phyloP scores from a whole-genome alignment of 805 yeast species.

The Saccharomycopsis babjevae region DNA sequence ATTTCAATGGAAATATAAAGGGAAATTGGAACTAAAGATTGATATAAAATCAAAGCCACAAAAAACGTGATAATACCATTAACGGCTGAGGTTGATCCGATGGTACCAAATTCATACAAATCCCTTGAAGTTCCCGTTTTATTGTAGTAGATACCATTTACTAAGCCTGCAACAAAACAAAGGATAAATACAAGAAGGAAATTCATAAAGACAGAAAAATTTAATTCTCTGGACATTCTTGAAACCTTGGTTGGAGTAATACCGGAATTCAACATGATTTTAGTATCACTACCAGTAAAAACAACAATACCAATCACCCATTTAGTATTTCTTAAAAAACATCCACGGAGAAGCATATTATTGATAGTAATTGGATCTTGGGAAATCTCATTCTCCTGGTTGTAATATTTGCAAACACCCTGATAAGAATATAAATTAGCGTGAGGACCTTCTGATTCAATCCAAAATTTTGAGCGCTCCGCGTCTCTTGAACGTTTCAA shows the following conservation, averaged over 20 bases:
- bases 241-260: conserved; percentile 70
- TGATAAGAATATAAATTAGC: conserved; percentile 67
- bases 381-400: conserved; percentile 27
- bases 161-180: conserved; percentile 60
- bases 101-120: conserved; percentile 61
- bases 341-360: conserved; percentile 64
- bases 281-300: conserved; percentile 72
- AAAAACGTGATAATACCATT: conserved; percentile 68
- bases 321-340: conserved; percentile 67
- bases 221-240: conserved; percentile 62
- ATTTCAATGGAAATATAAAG: conserved; percentile 74
- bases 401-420: conserved; percentile 53
- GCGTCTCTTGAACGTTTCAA: conserved; percentile 40
- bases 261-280: conserved; percentile 75
- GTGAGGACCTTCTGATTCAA: conserved; percentile 82
- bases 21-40: conserved; percentile 75
- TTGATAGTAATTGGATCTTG: conserved; percentile 54
- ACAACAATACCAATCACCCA: conserved; percentile 74
- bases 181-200: conserved; percentile 52
- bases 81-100: conserved; percentile 52
- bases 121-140: conserved; percentile 39
- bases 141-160: conserved; percentile 58
- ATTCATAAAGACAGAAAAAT: conserved; percentile 58
- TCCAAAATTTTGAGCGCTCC: conserved; percentile 45
- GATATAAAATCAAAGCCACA: conserved; percentile 67